phyloP scores from a whole-genome alignment of 495 filamentous ascomycete genomes.

The Daldinia caldariorum region DNA sequence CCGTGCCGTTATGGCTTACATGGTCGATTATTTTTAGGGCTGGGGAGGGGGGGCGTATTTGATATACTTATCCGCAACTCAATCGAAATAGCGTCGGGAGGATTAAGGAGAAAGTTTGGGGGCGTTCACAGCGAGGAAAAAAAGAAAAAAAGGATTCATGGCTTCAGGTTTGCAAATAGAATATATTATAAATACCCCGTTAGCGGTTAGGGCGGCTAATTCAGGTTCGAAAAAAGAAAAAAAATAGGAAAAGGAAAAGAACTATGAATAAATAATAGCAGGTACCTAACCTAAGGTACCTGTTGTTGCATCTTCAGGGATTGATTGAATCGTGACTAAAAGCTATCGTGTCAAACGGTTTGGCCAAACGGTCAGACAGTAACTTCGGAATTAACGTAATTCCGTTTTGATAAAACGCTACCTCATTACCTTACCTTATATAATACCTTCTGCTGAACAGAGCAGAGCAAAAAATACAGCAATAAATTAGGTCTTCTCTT shows the following conservation, averaged over 20 bases:
- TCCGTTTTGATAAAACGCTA: too few species aligned
- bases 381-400: too few species aligned
- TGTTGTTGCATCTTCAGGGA: too few species aligned
- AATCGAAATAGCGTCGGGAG: background rate
- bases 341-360: background rate
- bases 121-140: background rate
- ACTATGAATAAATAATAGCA: too few species aligned
- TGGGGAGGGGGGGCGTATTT: too few species aligned
- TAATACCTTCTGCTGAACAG: too few species aligned
- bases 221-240: background rate
- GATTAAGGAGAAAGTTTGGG: background rate
- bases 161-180: background rate
- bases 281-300: too few species aligned
- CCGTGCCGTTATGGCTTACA: background rate
- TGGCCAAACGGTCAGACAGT: background rate
- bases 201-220: background rate
- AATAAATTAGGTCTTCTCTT: too few species aligned
- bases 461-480: too few species aligned
- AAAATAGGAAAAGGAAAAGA: background rate
- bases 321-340: background rate
- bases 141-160: background rate
- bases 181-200: background rate
- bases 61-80: background rate
- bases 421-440: too few species aligned
- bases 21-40: background rate